Conservation (phyloP, 2,329 filamentous ascomycete genomes). For the Dryadomyces sulphureus region DNA sequence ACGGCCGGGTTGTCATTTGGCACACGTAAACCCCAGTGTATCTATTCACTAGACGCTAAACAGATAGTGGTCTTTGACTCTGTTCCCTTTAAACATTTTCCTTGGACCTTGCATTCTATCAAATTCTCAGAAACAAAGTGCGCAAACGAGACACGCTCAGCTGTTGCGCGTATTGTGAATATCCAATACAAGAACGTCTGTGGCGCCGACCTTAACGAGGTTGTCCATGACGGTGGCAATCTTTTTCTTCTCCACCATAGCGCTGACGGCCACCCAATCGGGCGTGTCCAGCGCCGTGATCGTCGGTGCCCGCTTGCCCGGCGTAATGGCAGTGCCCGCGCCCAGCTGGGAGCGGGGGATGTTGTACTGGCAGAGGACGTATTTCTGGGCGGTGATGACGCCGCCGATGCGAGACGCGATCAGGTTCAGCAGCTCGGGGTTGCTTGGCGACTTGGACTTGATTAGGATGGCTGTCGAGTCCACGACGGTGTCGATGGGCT, state of each 20-base stretch:
- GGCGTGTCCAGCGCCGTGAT: constrained; percentile 79
- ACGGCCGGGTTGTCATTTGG: constrained; percentile 73
- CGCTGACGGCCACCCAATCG: constrained; percentile 86
- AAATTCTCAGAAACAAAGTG: background rate
- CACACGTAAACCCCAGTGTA: constrained; percentile 30
- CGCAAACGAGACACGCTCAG: no score
- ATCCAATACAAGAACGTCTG: constrained; percentile 72
- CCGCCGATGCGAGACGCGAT: constrained; percentile 79
- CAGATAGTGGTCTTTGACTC: background rate
- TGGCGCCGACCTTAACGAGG: constrained; percentile 58
- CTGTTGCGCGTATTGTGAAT: constrained; percentile 53
- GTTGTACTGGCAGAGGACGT: constrained; percentile 94
- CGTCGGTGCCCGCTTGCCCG: constrained; percentile 85
- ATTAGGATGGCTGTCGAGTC: constrained; percentile 80
- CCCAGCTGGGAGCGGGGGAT: constrained; percentile 56
- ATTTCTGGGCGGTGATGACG: constrained; percentile 89
- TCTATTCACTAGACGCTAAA: background rate
- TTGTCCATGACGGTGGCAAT: constrained; percentile 82
- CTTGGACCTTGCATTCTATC: background rate
- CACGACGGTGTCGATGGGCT: constrained; percentile 86
- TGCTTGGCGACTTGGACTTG: constrained; percentile 72
- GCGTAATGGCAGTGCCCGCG: constrained; percentile 62
- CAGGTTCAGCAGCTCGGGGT: constrained; percentile 65
- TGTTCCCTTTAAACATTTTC: background rate
- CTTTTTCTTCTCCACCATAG: constrained; percentile 82